phyloP scores from a whole-genome alignment of 352 stramenopile species.

The Pythium chondricola region DNA sequence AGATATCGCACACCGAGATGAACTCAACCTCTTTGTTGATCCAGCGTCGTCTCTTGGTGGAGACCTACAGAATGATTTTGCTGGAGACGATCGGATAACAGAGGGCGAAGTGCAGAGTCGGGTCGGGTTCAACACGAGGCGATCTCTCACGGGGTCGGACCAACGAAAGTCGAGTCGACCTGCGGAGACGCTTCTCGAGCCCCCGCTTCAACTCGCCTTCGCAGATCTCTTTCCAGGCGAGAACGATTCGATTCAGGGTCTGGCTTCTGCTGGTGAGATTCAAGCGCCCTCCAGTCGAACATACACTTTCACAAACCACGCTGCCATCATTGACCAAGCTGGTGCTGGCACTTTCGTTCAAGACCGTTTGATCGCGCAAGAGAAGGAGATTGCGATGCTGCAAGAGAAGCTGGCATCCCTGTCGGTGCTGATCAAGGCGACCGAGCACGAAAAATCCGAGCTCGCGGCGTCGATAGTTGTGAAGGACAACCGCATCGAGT shows the following conservation, averaged over 20 bases:
- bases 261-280: neutral
- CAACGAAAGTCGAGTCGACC: neutral
- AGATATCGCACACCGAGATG: conserved; percentile 45
- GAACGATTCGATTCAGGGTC: neutral
- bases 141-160: neutral
- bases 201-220: neutral
- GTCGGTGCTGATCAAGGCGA: conserved; percentile 55
- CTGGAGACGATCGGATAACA: conserved; percentile 1
- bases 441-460: conserved; percentile 58
- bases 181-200: neutral
- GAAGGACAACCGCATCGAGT: conserved; percentile 72
- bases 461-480: conserved; percentile 50
- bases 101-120: too few relatives aligned
- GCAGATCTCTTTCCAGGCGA: neutral
- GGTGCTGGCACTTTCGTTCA: conserved; percentile 36
- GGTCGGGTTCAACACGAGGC: neutral
- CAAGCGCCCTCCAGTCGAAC: conserved; percentile 7
- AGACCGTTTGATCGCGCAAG: conserved; percentile 53
- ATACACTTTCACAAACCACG: conserved; percentile 4
- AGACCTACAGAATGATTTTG: neutral
- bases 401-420: conserved; percentile 63
- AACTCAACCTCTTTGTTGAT: conserved; percentile 68
- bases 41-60: conserved; percentile 29
- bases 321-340: neutral
- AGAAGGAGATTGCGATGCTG: conserved; percentile 65